These are phyloP conservation scores for Phytophthora pseudosyringae DNA, from an alignment of 352 stramenopile genomes.

Conservation along the genomic window DNA sequence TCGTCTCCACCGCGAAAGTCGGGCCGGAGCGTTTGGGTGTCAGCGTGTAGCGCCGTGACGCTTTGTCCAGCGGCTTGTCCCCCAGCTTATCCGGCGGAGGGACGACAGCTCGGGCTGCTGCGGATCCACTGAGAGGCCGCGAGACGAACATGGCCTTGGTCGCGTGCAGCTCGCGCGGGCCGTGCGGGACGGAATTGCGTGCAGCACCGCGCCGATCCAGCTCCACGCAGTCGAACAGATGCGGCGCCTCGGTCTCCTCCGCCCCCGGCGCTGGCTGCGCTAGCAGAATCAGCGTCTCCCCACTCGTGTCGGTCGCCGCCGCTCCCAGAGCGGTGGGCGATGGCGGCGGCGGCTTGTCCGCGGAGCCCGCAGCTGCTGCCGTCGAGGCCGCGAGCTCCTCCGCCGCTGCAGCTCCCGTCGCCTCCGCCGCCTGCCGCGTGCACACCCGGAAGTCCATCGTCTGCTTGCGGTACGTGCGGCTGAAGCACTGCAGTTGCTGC, in stretches of 20 bases:
- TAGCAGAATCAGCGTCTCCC: conserved; percentile 1
- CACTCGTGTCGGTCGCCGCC: conserved; percentile 9
- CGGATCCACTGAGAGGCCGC: conserved; percentile 41
- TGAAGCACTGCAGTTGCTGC: conserved; percentile 53
- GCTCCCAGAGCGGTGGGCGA: conserved; percentile 2
- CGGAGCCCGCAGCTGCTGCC: not conserved
- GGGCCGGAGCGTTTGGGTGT: conserved; percentile 38
- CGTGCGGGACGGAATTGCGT: conserved; percentile 45
- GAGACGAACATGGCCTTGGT: conserved; percentile 78
- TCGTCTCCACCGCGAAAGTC: conserved; percentile 43
- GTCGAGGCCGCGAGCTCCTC: conserved; percentile 8
- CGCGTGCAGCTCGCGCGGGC: conserved; percentile 64
- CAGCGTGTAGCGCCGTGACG: conserved; percentile 44
- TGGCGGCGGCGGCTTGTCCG: conserved; percentile 13
- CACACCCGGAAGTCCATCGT: conserved; percentile 70
- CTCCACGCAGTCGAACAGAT: conserved; percentile 74
- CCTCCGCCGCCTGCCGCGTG: conserved; percentile 13
- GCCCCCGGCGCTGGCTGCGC: conserved; percentile 11
- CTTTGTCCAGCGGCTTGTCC: conserved; percentile 29
- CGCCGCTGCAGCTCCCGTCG: not conserved
- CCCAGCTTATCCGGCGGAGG: conserved; percentile 24
- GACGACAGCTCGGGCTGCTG: conserved; percentile 20
- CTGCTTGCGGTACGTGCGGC: conserved; percentile 63
- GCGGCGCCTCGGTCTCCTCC: conserved; percentile 35
- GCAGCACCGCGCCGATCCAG: conserved; percentile 45